Base-by-base conservation (phyloP, 208 protist genomes). In the Trypanosoma cruzi region DNA sequence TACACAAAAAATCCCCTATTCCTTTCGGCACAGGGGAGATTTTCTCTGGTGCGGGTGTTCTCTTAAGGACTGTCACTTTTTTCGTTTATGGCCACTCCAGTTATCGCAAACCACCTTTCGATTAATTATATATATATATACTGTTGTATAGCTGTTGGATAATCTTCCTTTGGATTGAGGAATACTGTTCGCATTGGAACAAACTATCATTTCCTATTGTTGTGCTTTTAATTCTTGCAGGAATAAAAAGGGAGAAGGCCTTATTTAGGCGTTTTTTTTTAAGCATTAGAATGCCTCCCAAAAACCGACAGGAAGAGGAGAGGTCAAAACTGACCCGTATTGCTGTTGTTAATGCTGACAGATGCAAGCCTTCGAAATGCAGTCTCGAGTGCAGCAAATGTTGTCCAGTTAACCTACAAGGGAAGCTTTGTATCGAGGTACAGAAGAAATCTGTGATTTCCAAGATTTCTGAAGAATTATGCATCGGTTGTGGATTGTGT, bases 401-500 rank as follows among this genome's bases (percentile, higher is more conserved):
- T 69, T 99, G 99, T 75, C 99, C 99, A 34, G 98, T 99, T 59
- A 98, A 99, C 28, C 91, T 98, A 67, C 88, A 94, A 79, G 98
- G 98, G 54, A 99, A 99, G 75, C 84, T 99, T 28, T 99, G 99
- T 86, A 99, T 99, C 75, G 98, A 99, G 65, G 99, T 99, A n/a
- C 85, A 76, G 4, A 81, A 92, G 50, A 96, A 92, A 20, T 82
- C 77, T 64, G 99, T 99, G 75, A 84, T 98, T 48, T 90, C 97
- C 13, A 94, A 81, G 50, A 99, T 99, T 59, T 99, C 99, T 1
- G 99, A 99, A 79, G 93, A 98, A 60, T 88, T 99, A 20, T 99
- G 99, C 86, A 99, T 99, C 73, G 99, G 99, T 75, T 99, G 99
- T 85, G 98, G 96, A 79, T 99, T 99, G 70, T 99, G 99, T 80